Evolutionary conservation across 2,329 filamentous ascomycete species (phyloP).

Genomic region (Curvularia sp.): DNA sequence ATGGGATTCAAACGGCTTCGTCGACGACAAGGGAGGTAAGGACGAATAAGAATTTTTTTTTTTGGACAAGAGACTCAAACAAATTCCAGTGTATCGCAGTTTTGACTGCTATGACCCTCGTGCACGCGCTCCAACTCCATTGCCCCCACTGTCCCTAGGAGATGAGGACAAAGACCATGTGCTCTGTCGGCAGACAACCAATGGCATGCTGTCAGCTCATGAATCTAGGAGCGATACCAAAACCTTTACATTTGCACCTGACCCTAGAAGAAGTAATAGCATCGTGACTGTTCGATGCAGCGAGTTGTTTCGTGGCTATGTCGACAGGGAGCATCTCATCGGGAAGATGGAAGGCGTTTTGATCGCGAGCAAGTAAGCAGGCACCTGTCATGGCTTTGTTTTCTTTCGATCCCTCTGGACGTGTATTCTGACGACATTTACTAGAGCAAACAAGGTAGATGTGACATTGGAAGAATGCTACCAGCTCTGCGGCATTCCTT

Average conservation of each 20-base stretch:
- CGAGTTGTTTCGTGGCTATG: conserved; percentile 8
- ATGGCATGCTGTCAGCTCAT: neutral
- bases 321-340: conserved; percentile 9
- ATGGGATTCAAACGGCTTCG: conserved; percentile 36
- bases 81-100: conserved; percentile 18
- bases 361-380: conserved; percentile 12
- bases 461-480: conserved; percentile 19
- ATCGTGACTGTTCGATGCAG: conserved; percentile 5
- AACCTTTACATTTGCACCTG: neutral
- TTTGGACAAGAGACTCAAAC: neutral
- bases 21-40: conserved; percentile 35
- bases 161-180: conserved; percentile 11
- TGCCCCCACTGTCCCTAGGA: conserved; percentile 23
- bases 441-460: conserved; percentile 2
- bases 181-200: no score
- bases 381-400: neutral
- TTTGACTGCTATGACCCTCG: conserved; percentile 30
- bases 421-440: neutral
- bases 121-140: conserved; percentile 30
- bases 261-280: neutral
- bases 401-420: neutral
- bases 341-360: conserved; percentile 21
- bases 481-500: conserved; percentile 7
- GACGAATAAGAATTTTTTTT: neutral
- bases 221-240: neutral